Evolutionary conservation across 345 rosid species (phyloP), one percentile per base, ranked within the genome.

Genomic region (Ceriops tagal): DNA sequence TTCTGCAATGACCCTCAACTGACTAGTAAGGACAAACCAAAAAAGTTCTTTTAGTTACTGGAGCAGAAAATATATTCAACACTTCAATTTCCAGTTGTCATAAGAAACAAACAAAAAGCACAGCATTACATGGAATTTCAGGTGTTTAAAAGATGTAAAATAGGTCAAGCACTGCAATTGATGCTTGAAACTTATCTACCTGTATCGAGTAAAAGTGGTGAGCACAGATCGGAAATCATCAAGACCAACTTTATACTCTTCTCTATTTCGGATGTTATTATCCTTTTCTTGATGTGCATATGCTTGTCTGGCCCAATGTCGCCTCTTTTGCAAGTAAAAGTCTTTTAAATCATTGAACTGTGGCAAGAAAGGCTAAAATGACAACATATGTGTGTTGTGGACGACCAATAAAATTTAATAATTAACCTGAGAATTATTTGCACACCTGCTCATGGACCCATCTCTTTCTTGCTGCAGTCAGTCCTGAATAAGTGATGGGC

Each of bases 291-390:
- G 82, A 28, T 72, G 80, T 61, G 59, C 71, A 77, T 73, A 74
- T 24, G 80, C 83, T 68, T 83, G 93, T 74, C 83, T 83, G 62
- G 79, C 84, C 78, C 78, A 69, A 62, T 84, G 89, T 21, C 88
- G 93, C 53, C 98, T 83, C 78, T 93, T 93, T 85, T 86, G 97
- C 73, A 93, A 83, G 73, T 93, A 93, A 78, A 89, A 91, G 62
- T 89, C 97, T 82, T 87, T 93, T 61, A 93, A 78, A 61, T 86
- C 97, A 78, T 75, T 84, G 78, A 93, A 88, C 98, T 93, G 85
- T 68, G 69, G 58, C 67, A 37, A 37, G 35, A 10, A 5, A 39
- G 28, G 6, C 9, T 46, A 16, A 30, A 20, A 4, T 8, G 24
- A 30, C 0, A 20, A 8, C 6, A 16, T 43, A 43, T 13, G 16